These are phyloP conservation scores for Nitzschia sp. DNA, from an alignment of 108 stramenopile genomes.

Conservation along the genomic window DNA sequence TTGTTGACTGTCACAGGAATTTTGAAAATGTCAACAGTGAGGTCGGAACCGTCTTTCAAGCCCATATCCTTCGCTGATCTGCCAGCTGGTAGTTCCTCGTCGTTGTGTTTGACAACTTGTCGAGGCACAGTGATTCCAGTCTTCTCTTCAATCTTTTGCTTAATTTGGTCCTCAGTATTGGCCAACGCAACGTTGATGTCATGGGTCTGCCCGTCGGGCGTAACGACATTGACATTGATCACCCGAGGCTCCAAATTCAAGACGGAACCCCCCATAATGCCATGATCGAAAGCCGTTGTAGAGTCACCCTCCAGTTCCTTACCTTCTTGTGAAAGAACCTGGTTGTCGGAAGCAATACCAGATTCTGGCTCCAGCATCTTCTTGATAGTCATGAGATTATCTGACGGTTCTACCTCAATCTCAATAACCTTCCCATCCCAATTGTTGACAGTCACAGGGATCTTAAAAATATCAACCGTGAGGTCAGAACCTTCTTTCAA, in stretches of 20 bases:
- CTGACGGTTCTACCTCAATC: conserved; percentile 10
- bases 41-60: conserved; percentile 9
- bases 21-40: conserved; percentile 22
- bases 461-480: conserved; percentile 11
- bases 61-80: conserved; percentile 14
- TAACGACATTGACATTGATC: conserved; percentile 15
- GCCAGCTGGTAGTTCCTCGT: conserved; percentile 20
- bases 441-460: conserved; percentile 18
- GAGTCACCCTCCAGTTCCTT: conserved; percentile 5
- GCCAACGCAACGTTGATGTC: background rate
- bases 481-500: conserved; percentile 18
- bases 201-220: conserved; percentile 13
- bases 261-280: conserved; percentile 13
- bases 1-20: conserved; percentile 24
- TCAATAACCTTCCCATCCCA: conserved; percentile 18
- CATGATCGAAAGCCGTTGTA: conserved; percentile 7
- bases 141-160: conserved; percentile 12
- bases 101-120: conserved; percentile 22
- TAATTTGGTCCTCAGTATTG: conserved; percentile 10
- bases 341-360: conserved; percentile 23
- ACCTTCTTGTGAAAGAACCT: conserved; percentile 1
- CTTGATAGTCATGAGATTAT: conserved; percentile 3
- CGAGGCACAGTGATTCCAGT: conserved; percentile 17
- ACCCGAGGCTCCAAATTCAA: conserved; percentile 23
- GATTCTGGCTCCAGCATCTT: conserved; percentile 18